These are phyloP conservation scores for Pueraria montana DNA, from an alignment of 306 rosid genomes.

Conservation along the genomic window DNA sequence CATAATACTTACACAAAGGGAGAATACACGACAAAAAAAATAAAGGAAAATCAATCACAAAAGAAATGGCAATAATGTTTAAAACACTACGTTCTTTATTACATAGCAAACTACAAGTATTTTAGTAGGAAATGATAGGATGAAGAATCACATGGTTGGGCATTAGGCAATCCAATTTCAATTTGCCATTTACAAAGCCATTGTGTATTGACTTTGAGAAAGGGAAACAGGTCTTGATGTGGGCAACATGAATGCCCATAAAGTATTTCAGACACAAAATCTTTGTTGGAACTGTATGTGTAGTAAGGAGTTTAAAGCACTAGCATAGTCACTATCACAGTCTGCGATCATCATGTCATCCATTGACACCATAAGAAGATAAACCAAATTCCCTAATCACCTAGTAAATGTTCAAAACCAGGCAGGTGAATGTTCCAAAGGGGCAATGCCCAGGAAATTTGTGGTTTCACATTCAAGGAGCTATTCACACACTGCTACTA, in stretches of 20 bases:
- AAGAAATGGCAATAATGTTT: constrained; percentile 35
- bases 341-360: background rate
- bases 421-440: background rate
- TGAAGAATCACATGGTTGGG: background rate
- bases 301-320: constrained; percentile 2
- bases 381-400: background rate
- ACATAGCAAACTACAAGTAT: constrained; percentile 12
- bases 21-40: constrained; percentile 9
- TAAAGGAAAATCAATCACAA: constrained; percentile 23
- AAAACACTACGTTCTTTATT: constrained; percentile 7
- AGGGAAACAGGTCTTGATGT: background rate
- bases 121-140: constrained; percentile 3
- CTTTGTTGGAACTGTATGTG: background rate
- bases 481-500: background rate
- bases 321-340: background rate
- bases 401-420: background rate
- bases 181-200: background rate
- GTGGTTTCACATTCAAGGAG: constrained; percentile 2
- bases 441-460: background rate
- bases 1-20: constrained; percentile 6
- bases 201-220: constrained; percentile 23
- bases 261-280: background rate
- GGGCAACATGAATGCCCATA: constrained; percentile 10
- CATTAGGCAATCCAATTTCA: background rate
- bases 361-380: background rate